phyloP scores from a whole-genome alignment of 495 filamentous ascomycete species.

The Penicillium atrosanguineum region DNA sequence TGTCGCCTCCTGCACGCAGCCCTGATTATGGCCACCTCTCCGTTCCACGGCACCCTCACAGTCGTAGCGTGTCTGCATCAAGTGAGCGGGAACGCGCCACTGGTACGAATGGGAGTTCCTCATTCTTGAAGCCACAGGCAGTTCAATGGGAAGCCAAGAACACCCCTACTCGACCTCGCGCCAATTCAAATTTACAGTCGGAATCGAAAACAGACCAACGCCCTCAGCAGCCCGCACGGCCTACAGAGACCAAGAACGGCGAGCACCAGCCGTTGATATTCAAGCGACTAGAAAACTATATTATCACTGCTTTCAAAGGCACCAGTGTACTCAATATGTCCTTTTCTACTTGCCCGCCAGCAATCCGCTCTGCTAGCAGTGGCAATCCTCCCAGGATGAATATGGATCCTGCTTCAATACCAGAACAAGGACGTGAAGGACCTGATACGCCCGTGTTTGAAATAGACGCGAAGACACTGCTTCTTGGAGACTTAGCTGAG shows the following conservation, averaged over 20 bases:
- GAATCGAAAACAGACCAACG: constrained; percentile 17
- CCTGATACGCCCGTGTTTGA: constrained; percentile 42
- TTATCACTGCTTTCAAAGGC: constrained; percentile 63
- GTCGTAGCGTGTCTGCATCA: constrained; percentile 33
- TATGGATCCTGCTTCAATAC: constrained; percentile 17
- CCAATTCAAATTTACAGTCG: constrained; percentile 31
- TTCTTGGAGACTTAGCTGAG: constrained; percentile 77
- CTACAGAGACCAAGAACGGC: constrained; percentile 16
- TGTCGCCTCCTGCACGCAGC: background rate
- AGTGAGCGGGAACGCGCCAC: constrained; percentile 17
- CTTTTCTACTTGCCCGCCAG: constrained; percentile 46
- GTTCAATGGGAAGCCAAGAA: constrained; percentile 20
- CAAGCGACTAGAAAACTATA: constrained; percentile 70
- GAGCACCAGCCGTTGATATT: constrained; percentile 51
- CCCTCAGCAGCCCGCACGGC: constrained; percentile 16
- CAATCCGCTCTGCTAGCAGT: constrained; percentile 24
- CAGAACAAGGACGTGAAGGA: constrained; percentile 4
- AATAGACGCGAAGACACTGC: constrained; percentile 73
- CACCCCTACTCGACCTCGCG: constrained; percentile 23
- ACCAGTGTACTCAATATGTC: constrained; percentile 71
- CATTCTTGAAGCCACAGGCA: constrained; percentile 13
- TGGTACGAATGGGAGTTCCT: constrained; percentile 14
- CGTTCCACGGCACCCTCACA: constrained; percentile 24
- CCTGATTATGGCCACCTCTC: constrained; percentile 17
- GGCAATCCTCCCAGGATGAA: constrained; percentile 29